phyloP scores from a whole-genome alignment of 345 rosid species.

The Arabidopsis suecica region DNA sequence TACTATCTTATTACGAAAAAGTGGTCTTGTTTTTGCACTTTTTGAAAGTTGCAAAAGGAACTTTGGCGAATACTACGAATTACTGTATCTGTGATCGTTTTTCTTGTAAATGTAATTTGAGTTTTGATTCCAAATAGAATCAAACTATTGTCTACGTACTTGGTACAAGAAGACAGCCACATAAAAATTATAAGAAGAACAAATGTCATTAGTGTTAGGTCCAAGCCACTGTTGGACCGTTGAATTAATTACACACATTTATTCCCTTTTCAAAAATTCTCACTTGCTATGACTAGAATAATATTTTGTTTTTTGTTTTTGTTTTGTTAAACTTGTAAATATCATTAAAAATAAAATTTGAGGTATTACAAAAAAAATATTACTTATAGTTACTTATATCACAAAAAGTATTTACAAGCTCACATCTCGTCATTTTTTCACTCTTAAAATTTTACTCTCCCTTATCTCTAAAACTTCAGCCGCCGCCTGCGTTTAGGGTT shows the following conservation, averaged over 20 bases:
- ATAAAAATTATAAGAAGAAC: not conserved
- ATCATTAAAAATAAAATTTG: too few species aligned
- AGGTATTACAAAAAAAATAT: too few species aligned
- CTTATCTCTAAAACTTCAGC: too few species aligned
- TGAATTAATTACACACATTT: slow-evolving; percentile 15
- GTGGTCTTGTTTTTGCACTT: slow-evolving; percentile 14
- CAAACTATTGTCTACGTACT: not conserved
- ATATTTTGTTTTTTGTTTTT: too few species aligned
- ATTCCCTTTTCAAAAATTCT: not conserved
- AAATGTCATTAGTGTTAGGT: slow-evolving; percentile 23
- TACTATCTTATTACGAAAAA: slow-evolving; percentile 17
- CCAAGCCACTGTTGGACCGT: slow-evolving; percentile 11
- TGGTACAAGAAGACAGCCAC: not conserved
- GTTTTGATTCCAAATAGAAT: not conserved
- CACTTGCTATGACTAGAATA: not conserved
- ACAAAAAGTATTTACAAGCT: too few species aligned
- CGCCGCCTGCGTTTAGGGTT: too few species aligned
- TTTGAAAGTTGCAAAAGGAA: not conserved
- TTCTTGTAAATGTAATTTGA: not conserved
- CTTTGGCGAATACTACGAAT: not conserved
- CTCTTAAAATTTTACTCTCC: too few species aligned
- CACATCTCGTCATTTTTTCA: too few species aligned
- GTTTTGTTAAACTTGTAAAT: too few species aligned
- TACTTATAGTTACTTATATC: too few species aligned
- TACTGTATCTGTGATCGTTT: not conserved